A percentile compares a stretch with the other conserved stretches of the same genome.
Evolutionary conservation across 2,329 filamentous ascomycete genomes (phyloP).

Genomic region (Neoscytalidium dimidiatum): DNA sequence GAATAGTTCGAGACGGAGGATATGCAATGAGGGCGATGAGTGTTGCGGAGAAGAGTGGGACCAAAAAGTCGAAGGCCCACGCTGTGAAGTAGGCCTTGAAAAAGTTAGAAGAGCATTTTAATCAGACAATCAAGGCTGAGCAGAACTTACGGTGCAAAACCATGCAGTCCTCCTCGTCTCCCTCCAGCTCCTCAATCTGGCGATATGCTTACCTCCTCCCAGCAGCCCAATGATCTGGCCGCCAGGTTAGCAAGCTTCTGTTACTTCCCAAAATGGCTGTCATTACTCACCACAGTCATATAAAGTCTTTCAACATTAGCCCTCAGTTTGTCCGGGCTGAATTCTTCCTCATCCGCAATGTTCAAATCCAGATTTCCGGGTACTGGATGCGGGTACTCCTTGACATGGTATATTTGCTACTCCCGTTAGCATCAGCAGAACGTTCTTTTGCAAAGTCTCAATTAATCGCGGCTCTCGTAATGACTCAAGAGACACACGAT

Average conservation of each 20-base stretch:
- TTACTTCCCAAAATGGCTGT: constrained; percentile 25
- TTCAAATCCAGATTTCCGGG: constrained; percentile 76
- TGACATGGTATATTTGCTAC: constrained; percentile 69
- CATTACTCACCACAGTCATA: constrained; percentile 62
- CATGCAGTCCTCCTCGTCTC: constrained; percentile 68
- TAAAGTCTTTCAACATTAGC: constrained; percentile 79
- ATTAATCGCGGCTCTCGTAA: no score
- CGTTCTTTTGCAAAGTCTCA: not conserved
- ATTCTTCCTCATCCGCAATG: constrained; percentile 79
- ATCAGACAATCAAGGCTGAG: not conserved
- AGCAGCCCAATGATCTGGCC: constrained; percentile 60
- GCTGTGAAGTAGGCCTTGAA: constrained; percentile 58
- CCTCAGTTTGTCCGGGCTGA: constrained; percentile 80
- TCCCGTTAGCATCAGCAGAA: not conserved
- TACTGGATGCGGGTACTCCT: constrained; percentile 61
- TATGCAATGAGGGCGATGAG: constrained; percentile 67
- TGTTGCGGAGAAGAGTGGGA: constrained; percentile 61
- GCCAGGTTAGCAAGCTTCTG: constrained; percentile 22
- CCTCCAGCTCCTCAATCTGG: constrained; percentile 75
- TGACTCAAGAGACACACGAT: no score
- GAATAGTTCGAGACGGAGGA: constrained; percentile 59
- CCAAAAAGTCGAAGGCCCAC: constrained; percentile 72
- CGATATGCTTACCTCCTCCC: constrained; percentile 70
- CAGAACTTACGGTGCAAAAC: constrained; percentile 58
- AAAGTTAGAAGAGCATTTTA: not conserved